These are phyloP conservation scores for Chrysoporthe austroafricana DNA, from an alignment of 2,329 filamentous ascomycete species.

Conservation along the genomic window DNA sequence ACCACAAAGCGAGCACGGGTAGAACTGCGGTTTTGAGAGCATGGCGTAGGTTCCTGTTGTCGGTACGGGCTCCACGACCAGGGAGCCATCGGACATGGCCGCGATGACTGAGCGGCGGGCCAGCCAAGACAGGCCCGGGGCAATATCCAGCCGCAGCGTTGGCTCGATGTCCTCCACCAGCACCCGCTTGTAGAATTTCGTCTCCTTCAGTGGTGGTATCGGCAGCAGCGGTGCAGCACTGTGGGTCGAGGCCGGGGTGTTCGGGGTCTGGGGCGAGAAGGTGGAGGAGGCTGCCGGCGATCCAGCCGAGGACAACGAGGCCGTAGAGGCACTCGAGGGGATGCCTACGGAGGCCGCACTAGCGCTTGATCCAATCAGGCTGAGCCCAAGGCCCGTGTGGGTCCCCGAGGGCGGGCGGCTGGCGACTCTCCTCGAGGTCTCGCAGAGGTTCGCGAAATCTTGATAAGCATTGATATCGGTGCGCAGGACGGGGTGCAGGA, in stretches of 20 bases:
- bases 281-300: conserved; percentile 51
- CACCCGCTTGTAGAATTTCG: conserved; percentile 90
- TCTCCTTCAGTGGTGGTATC: conserved; percentile 77
- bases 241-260: conserved; percentile 57
- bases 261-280: conserved; percentile 62
- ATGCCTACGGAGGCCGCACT: conserved; percentile 32
- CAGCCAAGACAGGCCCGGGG: conserved; percentile 92
- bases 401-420: conserved; percentile 75
- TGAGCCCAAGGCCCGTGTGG: conserved; percentile 65
- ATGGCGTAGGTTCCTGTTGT: conserved; percentile 55
- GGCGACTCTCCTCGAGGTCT: conserved; percentile 64
- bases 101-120: conserved; percentile 82
- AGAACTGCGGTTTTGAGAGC: conserved; percentile 57
- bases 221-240: conserved; percentile 45
- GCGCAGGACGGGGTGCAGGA: conserved; percentile 81
- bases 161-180: conserved; percentile 93
- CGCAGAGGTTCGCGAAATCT: conserved; percentile 81
- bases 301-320: conserved; percentile 56
- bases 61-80: conserved; percentile 88
- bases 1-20: conserved; percentile 85
- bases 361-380: conserved; percentile 48
- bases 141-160: conserved; percentile 84
- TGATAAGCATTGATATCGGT: conserved; percentile 80
- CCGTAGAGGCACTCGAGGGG: conserved; percentile 63
- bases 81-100: conserved; percentile 80